Conservation (phyloP, 2,329 filamentous ascomycete genomes). For the Metarhizium brunneum region DNA sequence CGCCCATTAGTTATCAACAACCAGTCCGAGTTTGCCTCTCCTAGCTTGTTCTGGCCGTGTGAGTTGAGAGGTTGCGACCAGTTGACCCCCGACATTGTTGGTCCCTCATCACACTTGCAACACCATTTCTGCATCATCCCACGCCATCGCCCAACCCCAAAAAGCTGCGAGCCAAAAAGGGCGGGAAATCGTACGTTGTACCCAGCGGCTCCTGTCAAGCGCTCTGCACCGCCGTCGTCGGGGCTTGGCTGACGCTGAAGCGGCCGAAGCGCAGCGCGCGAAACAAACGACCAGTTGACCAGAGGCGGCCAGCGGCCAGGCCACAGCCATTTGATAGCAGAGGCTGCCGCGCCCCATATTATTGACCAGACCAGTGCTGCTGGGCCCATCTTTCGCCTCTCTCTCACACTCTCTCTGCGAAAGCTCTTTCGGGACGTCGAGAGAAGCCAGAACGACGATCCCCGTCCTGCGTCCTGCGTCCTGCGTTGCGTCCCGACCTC, state of each 20-base stretch:
- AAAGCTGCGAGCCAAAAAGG: neutral
- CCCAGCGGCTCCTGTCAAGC: neutral
- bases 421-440: neutral
- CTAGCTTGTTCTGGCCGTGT: neutral
- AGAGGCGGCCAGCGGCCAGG: neutral
- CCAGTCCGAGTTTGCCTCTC: neutral
- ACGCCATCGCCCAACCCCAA: neutral
- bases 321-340: no score
- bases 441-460: slow-evolving; percentile 4
- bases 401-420: neutral
- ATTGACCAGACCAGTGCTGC: neutral
- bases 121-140: neutral
- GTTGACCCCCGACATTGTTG: neutral
- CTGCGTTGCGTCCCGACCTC: slow-evolving; percentile 13
- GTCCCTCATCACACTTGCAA: neutral
- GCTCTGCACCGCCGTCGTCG: slow-evolving; percentile 2
- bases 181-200: neutral
- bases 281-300: neutral
- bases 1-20: neutral
- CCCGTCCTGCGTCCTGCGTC: slow-evolving; percentile 5
- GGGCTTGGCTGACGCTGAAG: slow-evolving; percentile 4
- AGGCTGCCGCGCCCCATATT: neutral
- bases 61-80: neutral
- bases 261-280: slow-evolving; percentile 1
- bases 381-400: neutral